Evolutionary conservation across 805 yeast species (phyloP).

Genomic region (Metschnikowia aberdeeniae): DNA sequence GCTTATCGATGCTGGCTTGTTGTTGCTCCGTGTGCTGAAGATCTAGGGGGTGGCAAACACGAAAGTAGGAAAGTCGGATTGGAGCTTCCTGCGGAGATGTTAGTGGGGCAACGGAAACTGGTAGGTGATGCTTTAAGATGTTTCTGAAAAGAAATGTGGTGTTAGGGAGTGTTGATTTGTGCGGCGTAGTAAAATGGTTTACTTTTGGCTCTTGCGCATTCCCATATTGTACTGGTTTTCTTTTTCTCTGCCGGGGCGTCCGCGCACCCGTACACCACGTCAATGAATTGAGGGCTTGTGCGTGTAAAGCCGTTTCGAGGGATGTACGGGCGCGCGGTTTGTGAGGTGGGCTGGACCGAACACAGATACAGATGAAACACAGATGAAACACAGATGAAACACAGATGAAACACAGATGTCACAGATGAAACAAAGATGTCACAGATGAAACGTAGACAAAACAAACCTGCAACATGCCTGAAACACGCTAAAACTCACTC

Average conservation of each 20-base stretch:
- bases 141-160: slow-evolving; percentile 1
- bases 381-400: neutral
- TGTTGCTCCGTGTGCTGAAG: neutral
- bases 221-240: slow-evolving; percentile 1
- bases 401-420: neutral
- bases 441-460: too few species aligned
- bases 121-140: neutral
- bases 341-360: neutral
- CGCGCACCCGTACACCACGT: neutral
- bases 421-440: too few species aligned
- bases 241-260: slow-evolving; percentile 3
- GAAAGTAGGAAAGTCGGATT: neutral
- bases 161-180: slow-evolving; percentile 5
- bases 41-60: neutral
- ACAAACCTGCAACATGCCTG: too few species aligned
- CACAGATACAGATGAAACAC: neutral
- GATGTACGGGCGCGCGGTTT: neutral
- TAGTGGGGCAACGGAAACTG: neutral
- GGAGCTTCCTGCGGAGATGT: too few species aligned
- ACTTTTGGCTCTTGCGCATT: slow-evolving; percentile 5
- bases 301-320: neutral
- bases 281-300: too few species aligned
- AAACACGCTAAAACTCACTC: too few species aligned
- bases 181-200: slow-evolving; percentile 4
- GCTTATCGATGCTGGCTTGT: too few species aligned